Evolutionary conservation across 179 eudicot species (phyloP).

Genomic region (Heliamphora ciliata): DNA sequence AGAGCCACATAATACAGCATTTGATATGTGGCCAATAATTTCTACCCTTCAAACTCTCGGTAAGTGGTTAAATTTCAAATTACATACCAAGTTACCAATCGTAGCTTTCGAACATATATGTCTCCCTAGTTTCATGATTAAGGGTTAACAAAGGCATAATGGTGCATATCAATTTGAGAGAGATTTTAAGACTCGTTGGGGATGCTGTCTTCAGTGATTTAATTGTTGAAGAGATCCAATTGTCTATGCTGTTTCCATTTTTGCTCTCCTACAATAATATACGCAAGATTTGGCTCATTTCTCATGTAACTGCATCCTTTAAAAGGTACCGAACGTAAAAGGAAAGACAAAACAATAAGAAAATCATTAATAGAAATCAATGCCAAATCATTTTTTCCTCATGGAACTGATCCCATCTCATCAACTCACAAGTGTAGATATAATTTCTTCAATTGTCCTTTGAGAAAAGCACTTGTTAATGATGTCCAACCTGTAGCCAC

Average conservation of each 20-base stretch:
- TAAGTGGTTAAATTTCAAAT: background rate
- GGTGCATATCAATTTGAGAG: conserved; percentile 61
- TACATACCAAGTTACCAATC: background rate
- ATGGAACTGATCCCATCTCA: background rate
- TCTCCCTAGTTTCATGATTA: background rate
- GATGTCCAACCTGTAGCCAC: conserved; percentile 43
- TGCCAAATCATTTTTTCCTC: background rate
- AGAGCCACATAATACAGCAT: background rate
- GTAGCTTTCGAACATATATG: background rate
- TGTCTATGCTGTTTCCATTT: conserved; percentile 13
- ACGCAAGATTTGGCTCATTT: too few species aligned
- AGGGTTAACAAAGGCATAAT: background rate
- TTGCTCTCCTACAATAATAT: too few species aligned
- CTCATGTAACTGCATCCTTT: too few species aligned
- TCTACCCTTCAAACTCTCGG: background rate
- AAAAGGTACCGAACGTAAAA: too few species aligned
- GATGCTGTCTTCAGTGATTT: conserved; percentile 65
- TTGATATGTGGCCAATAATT: background rate
- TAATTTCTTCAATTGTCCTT: conserved; percentile 59
- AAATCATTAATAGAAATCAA: too few species aligned
- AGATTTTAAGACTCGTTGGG: conserved; percentile 73
- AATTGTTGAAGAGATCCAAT: conserved; percentile 56
- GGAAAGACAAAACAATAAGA: too few species aligned
- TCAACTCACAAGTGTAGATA: conserved; percentile 55
- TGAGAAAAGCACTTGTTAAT: conserved; percentile 59